Base-by-base conservation (phyloP, 1,139 yeast genomes). In the Hansenula lynferdii region DNA sequence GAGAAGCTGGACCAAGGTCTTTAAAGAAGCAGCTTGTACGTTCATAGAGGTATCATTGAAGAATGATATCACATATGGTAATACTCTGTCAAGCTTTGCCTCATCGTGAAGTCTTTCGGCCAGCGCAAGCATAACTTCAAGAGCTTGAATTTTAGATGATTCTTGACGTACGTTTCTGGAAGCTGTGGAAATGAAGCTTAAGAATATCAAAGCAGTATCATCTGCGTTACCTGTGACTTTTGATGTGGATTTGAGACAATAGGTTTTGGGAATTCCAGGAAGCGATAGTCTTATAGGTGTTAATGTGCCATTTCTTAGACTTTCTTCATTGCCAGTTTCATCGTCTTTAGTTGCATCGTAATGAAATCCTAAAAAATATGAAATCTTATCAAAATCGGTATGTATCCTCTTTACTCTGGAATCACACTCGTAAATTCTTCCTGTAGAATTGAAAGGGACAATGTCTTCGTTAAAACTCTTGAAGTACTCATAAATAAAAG, bases 61-160 rank as follows among this genome's bases (percentile, higher is more conserved):
- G 42, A 79, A 64, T 8, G 72, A 57, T 26, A 85, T 73, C 25
- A 92, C 61, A 54, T 82, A 86, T 0, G 99, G 97, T 18, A 92
- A 58, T 24, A 92, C 79, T 34, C 97, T 65, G 57, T 92, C 97
- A 34, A 92, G 65, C 54, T 89, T 90, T 17, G 82, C 82, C 41
- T 85, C 95, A 54, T 92, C 97, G 30, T 77, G 75, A 3, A 87
- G 67, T 43, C 79, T 72, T 54, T 86, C 96, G 1, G 94, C 77
- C 14, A 92, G 66, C 0, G 87, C 87, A 11, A 87, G 58, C 3
- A 92, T 72, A 40, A 90, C 60, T 51, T 89, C 94, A 49, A 95
- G 72, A 0, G 92, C 94, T 51, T 77, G 76, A 5, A 83, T 58
- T 48, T 87, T 73, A 22, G 82, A 76, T 0, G 73, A 59, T 0